These are phyloP conservation scores for Ligustrum vulgare DNA, from an alignment of 257 asterid species.

Conservation along the genomic window DNA sequence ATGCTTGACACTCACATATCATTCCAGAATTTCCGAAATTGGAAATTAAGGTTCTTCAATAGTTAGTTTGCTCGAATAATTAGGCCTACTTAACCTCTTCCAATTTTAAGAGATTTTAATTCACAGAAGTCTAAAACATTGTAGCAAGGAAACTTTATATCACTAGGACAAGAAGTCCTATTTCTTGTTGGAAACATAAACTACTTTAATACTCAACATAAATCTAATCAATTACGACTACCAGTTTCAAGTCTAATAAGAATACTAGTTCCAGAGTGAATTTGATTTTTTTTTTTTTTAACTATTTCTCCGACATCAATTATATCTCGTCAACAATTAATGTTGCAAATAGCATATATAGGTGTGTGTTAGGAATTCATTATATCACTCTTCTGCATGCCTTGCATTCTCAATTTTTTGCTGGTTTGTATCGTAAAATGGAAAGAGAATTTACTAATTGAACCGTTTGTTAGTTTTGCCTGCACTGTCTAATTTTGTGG, in stretches of 20 bases:
- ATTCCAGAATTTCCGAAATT: neutral
- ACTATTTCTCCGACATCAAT: neutral
- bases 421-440: neutral
- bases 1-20: neutral
- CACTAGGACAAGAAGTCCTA: neutral
- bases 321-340: neutral
- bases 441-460: neutral
- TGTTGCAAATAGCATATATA: neutral
- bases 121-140: neutral
- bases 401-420: neutral
- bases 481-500: neutral
- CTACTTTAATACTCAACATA: neutral
- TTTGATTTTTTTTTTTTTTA: no score
- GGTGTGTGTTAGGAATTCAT: slow-evolving; percentile 1
- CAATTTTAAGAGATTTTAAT: no score
- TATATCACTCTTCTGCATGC: neutral
- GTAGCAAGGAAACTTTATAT: neutral
- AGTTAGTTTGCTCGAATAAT: neutral
- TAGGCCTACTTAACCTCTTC: neutral
- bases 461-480: neutral
- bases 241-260: neutral
- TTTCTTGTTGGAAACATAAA: neutral
- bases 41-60: neutral
- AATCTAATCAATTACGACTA: neutral
- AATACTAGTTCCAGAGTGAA: neutral